Percentiles rank a stretch among this genome's conserved stretches.
phyloP scores from a whole-genome alignment of 352 stramenopile species.

The Globisporangium orthogonon region DNA sequence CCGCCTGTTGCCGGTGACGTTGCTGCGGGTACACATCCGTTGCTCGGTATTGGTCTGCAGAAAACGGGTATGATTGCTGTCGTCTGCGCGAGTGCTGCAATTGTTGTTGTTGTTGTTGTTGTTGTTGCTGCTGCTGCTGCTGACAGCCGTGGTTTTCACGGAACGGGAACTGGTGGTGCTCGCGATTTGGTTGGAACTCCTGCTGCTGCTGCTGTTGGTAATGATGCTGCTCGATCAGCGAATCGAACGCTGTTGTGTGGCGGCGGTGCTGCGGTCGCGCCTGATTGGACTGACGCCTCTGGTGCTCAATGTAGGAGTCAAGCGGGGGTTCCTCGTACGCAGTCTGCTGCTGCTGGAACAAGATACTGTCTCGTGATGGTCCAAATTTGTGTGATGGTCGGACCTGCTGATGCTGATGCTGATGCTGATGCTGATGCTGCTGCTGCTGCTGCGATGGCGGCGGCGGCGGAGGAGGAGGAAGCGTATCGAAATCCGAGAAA shows the following conservation, averaged over 20 bases:
- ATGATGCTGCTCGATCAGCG: neutral
- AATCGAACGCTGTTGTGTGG: neutral
- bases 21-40: constrained; percentile 7
- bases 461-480: too few relatives aligned
- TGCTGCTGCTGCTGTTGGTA: constrained; percentile 26
- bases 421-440: constrained; percentile 11
- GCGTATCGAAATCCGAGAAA: constrained; percentile 1
- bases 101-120: constrained; percentile 4
- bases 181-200: constrained; percentile 16
- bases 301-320: constrained; percentile 10
- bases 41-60: neutral
- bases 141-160: constrained; percentile 22
- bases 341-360: constrained; percentile 18
- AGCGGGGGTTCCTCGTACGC: constrained; percentile 9
- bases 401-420: constrained; percentile 16
- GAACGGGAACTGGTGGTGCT: constrained; percentile 14
- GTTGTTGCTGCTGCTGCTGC: constrained; percentile 27
- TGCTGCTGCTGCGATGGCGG: neutral
- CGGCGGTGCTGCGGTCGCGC: neutral
- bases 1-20: constrained; percentile 25
- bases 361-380: constrained; percentile 25
- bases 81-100: constrained; percentile 1
- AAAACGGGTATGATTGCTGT: constrained; percentile 7
- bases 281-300: constrained; percentile 10
- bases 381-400: constrained; percentile 16